Evolutionary conservation across 2,329 filamentous ascomycete genomes (phyloP), one percentile per base, ranked within the genome.

Genomic region (Fusarium burgessii): DNA sequence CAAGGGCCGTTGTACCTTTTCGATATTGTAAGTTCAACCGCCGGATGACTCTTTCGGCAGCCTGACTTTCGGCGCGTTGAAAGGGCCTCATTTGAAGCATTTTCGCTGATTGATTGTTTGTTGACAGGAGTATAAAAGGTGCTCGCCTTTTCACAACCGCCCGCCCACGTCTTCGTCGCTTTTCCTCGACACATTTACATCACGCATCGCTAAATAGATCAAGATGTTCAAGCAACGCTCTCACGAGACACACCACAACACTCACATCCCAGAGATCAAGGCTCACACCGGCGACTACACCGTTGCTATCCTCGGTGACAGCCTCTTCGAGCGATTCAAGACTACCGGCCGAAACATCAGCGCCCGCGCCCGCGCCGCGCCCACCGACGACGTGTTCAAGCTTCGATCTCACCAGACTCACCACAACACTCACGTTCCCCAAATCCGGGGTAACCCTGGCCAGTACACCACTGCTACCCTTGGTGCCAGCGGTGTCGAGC

Each of bases 171-270:
- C 23, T 52, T 41, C 17, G 18, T 41, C 35, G 4, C 0, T 10
- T 41, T 5, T 17, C 7, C 18, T 10, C 17, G 10, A 41, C 23
- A 17, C 15, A 52, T 2, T 7, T 40, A 10, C 49, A n/a, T 7
- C 23, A 3, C 18, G 17, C 1, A 17, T 25, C 17, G 13, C 47
- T 41, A 29, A 20, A 6, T 6, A 18, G 70, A 11, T 9, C 20
- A 32, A 5, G 1, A 67, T 67, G 64, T 67, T 55, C 33, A 67
- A 67, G 29, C 62, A 50, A 18, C 38, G 64, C 18, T 67, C 64
- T 7, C 64, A 67, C 47, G 62, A 67, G 0, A 67, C 64, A 0
- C 62, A 67, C 10, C 36, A 67, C 10, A n/a, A 10, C 5, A 67
- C 47, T 2, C 64, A 67, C 8, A 18, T 52, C 11, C 64, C 42